A percentile compares a stretch with the other conserved stretches of the same genome.
Conservation (phyloP, 352 stramenopile species). For the Globisporangium camurandrum region DNA sequence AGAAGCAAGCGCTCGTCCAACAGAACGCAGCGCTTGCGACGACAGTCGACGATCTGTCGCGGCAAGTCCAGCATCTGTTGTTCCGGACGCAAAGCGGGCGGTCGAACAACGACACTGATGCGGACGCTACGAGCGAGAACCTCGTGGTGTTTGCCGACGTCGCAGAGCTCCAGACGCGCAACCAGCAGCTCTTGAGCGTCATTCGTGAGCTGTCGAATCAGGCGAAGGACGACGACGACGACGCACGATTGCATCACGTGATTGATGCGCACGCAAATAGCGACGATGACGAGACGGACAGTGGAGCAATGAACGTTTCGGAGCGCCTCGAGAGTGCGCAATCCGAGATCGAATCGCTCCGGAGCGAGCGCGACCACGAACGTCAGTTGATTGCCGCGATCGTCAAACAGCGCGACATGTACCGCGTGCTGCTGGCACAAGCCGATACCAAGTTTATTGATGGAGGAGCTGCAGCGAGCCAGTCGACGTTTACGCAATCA, state of each 20-base stretch:
- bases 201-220: slow-evolving; percentile 67
- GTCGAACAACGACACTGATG: slow-evolving; percentile 2
- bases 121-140: slow-evolving; percentile 53
- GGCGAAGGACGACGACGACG: not conserved
- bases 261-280: slow-evolving; percentile 33
- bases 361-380: slow-evolving; percentile 60
- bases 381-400: slow-evolving; percentile 89
- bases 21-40: slow-evolving; percentile 70
- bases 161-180: slow-evolving; percentile 86
- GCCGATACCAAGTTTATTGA: slow-evolving; percentile 73
- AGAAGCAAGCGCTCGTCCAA: slow-evolving; percentile 56
- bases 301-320: slow-evolving; percentile 25
- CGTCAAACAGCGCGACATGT: slow-evolving; percentile 95
- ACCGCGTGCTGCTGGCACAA: slow-evolving; percentile 88
- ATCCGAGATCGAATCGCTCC: slow-evolving; percentile 79
- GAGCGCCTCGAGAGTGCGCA: slow-evolving; percentile 49
- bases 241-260: slow-evolving; percentile 36
- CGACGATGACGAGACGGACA: slow-evolving; percentile 38
- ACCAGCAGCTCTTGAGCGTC: slow-evolving; percentile 85
- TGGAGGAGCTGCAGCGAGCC: slow-evolving; percentile 12
- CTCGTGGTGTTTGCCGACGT: slow-evolving; percentile 84
- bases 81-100: slow-evolving; percentile 37
- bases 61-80: slow-evolving; percentile 88
- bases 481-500: too few species aligned
- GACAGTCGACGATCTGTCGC: slow-evolving; percentile 86